phyloP scores from a whole-genome alignment of 2,329 filamentous ascomycete genomes.

The Gremmenia infestans region DNA sequence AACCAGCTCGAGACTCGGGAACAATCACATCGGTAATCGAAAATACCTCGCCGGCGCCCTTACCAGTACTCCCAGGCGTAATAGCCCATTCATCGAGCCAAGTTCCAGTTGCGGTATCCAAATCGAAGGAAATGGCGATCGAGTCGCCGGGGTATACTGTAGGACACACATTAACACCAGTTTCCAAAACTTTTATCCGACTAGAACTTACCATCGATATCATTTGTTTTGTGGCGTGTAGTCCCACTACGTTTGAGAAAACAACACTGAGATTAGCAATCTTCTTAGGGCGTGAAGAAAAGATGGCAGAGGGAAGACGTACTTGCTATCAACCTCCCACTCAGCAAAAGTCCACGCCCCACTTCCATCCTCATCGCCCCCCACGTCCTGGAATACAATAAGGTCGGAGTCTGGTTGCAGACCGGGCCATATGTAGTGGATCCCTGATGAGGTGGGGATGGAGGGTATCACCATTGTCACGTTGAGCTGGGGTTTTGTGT shows the following conservation, averaged over 20 bases:
- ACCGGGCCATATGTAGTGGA: neutral
- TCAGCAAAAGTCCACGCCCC: neutral
- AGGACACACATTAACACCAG: neutral
- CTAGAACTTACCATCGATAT: neutral
- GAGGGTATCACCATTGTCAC: neutral
- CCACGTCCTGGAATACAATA: neutral
- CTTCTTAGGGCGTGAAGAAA: too few species aligned
- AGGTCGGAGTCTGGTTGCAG: neutral
- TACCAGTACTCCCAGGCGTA: neutral
- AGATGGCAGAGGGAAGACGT: neutral
- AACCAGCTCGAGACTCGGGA: neutral
- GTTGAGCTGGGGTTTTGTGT: neutral
- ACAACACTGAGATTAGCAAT: too few species aligned
- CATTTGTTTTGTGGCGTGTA: neutral
- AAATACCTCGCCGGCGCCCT: neutral
- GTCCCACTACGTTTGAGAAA: neutral
- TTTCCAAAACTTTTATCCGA: too few species aligned
- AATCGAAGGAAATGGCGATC: neutral
- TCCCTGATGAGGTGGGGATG: neutral
- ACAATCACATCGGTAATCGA: neutral
- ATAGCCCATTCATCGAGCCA: neutral
- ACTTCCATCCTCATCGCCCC: neutral
- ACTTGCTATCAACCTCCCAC: neutral
- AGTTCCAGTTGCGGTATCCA: neutral
- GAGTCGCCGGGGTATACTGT: neutral